Evolutionary conservation across 2,329 filamentous ascomycete genomes (phyloP), one percentile per base, ranked within the genome.

Genomic region (Botrytis galanthina): DNA sequence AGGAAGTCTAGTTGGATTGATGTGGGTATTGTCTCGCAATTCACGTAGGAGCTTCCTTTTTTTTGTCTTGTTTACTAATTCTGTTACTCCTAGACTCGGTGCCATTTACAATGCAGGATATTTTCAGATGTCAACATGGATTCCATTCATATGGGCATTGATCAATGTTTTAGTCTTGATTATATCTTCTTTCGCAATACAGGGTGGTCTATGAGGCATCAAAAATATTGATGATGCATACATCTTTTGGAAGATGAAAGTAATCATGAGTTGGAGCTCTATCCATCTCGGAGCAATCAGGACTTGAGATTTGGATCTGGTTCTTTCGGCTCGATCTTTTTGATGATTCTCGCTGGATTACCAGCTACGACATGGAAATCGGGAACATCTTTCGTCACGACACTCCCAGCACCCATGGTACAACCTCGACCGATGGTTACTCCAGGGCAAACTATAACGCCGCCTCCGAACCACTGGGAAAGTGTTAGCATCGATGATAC

Each of bases 351-450:
- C 18, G 90, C 91, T 54, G 91, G 91, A 77, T 92, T 93, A 0
- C 91, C 91, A 29, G 85, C 90, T 0, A 89, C 90, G 20, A 91
- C 85, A 14, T 86, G 86, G 75, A 88, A 90, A 12, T 87, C 86
- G 7, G 89, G 86, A n/a, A 93, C 87, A 81, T 91, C 85, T 83
- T 91, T 96, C 3, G 93, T 96, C 37, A 97, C 93, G 6, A 97
- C 92, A 80, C 91, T 93, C 1, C 92, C 93, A 1, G 94, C 94
- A 1, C 93, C 94, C 74, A 97, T 86, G 0, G 91, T 92, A 7
- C 85, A 86, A 0, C 94, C 93, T 72, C 87, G 86, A 0, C 94
- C 94, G 76, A 97, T 91, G 1, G 87, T 95, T 37, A 97, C 90
- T 0, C 94, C 94, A 0, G 93, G 90, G 61, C 95, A 83, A 29